Evolutionary conservation across 2,329 filamentous ascomycete genomes (phyloP), one percentile per base, ranked within the genome.

Genomic region (Leptographium wingfieldii): DNA sequence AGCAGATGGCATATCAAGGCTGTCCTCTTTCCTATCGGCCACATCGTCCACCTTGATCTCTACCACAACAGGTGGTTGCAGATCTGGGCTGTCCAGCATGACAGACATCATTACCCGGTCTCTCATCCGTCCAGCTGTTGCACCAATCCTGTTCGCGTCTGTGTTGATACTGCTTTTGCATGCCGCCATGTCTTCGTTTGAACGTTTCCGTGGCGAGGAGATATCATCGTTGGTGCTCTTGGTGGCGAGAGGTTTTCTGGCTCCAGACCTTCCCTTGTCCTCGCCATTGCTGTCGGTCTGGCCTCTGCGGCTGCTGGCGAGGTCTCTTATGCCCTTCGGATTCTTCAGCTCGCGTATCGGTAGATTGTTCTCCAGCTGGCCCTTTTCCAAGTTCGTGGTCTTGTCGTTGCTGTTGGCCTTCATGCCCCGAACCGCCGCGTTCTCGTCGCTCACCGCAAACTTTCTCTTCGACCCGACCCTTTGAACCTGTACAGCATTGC

Each of bases 221-320:
- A 86, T 67, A 64, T 81, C 77, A 59, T 82, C 76, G 66, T 85
- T 85, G 19, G 80, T 79, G 70, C 74, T 86, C 71, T 86, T 86
- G 54, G 74, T 73, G 9, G 76, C 72, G 12, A 84, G 71, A 1
- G 81, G 78, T 60, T 75, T 79, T 56, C 81, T 76, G 43, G 69
- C 64, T 27, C 68, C 67, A 12, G 67, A 65, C 7, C 64, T 61
- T 1, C 66, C 62, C n/a, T 67, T 60, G 49, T 48, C 54, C 1
- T 63, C 60, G 10, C 68, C 63, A 54, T 67, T 70, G 19, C 14
- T 29, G 2, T 54, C 73, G 70, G 57, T 69, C 69, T 3, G 65
- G 65, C 58, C 65, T n/a, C 78, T 76, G 59, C 72, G 73, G 58
- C 72, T 69, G 40, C 67, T 69, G 6, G 76, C 68, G 6, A 78